Conservation (phyloP, 2,329 filamentous ascomycete species). For the Apiospora malaysiana region DNA sequence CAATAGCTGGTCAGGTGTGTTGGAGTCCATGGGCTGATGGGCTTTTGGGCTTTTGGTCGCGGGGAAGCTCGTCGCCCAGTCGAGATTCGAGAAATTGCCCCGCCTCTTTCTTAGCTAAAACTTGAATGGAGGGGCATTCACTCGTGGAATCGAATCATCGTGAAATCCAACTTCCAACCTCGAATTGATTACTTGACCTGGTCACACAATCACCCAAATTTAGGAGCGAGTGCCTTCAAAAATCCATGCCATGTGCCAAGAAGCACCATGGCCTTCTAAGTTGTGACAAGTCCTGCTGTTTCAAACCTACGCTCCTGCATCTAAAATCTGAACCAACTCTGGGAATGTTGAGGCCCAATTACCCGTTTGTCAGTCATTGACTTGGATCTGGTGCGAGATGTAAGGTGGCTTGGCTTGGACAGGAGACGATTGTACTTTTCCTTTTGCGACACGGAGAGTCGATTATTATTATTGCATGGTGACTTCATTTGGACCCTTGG, state of each 20-base stretch:
- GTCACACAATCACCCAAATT: background rate
- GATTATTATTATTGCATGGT: background rate
- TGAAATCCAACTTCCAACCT: too few species aligned
- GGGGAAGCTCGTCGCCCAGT: background rate
- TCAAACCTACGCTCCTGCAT: constrained; percentile 8
- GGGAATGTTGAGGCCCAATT: constrained; percentile 5
- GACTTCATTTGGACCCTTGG: constrained; percentile 11
- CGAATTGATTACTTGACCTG: too few species aligned
- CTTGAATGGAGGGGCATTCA: too few species aligned
- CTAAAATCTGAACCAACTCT: background rate
- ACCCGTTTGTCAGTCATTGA: background rate
- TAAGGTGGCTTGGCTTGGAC: background rate
- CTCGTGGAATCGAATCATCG: background rate
- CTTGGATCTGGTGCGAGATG: too few species aligned
- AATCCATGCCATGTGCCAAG: background rate
- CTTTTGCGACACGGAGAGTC: background rate
- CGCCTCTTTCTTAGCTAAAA: too few species aligned
- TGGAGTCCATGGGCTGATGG: background rate
- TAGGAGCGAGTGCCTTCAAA: background rate
- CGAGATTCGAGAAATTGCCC: too few species aligned
- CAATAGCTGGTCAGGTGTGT: constrained; percentile 8
- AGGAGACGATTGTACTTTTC: too few species aligned
- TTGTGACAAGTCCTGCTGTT: constrained; percentile 15
- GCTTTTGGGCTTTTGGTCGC: background rate
- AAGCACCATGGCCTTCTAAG: background rate